Percentiles rank a stretch among this genome's conserved stretches.
Evolutionary conservation across 2,329 filamentous ascomycete genomes (phyloP).

Genomic region (Pyrenophora teres): DNA sequence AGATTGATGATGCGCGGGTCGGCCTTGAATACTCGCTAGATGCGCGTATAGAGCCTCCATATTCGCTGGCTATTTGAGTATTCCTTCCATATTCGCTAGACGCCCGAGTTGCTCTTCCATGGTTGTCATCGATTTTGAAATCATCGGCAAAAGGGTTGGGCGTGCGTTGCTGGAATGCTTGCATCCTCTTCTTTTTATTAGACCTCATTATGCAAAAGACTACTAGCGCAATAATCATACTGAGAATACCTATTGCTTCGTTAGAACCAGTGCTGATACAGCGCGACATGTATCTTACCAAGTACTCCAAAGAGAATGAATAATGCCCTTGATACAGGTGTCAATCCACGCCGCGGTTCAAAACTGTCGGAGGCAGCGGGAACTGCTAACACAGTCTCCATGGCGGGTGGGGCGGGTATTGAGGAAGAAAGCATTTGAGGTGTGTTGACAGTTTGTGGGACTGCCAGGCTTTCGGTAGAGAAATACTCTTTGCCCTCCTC

Average conservation of each 20-base stretch:
- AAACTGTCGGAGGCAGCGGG: not conserved
- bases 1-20: not conserved
- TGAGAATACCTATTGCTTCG: constrained; percentile 4
- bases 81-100: no score
- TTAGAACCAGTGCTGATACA: not conserved
- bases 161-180: not conserved
- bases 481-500: constrained; percentile 6
- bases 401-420: not conserved
- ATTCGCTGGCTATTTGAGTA: no score
- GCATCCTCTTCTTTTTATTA: constrained; percentile 2
- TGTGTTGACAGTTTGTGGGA: not conserved
- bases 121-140: no score
- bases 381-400: not conserved
- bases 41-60: no score
- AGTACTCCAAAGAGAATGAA: constrained; percentile 16
- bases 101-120: no score
- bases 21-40: not conserved
- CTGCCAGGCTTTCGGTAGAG: not conserved
- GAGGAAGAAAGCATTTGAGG: not conserved
- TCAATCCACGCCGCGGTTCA: constrained; percentile 5
- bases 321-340: constrained; percentile 9
- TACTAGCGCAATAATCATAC: constrained; percentile 12
- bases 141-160: not conserved
- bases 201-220: constrained; percentile 7
- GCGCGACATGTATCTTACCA: constrained; percentile 1